Evolutionary conservation across 257 asterid genomes (phyloP), one percentile per base, ranked within the genome.

Genomic region (Solanum ossicruentum): DNA sequence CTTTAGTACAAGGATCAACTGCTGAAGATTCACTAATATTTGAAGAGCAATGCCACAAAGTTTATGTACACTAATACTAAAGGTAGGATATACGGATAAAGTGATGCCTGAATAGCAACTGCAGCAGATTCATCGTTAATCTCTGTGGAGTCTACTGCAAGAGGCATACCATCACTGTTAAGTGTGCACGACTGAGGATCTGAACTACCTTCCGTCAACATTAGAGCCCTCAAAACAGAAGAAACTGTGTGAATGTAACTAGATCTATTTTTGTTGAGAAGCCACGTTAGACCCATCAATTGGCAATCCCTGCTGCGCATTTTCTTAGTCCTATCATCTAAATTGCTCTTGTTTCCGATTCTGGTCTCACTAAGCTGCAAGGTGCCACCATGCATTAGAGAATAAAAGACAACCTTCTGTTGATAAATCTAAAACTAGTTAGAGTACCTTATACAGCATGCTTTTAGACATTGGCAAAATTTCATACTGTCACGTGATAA

Each of bases 221-320:
- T 94, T 72, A 96, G 90, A 26, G 97, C 95, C 87, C 99, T 88
- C 72, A 96, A 86, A 89, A 94, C 98, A n/a, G 95, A 92, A 32
- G 99, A 92, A 6, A 93, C 98, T 1, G 94, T 96, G 47, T 89
- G 95, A 66, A 96, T 93, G 78, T 96, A 96, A 41, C 90, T 91
- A 10, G 92, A 71, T 45, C 97, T 86, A 88, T 96, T 88, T 90
- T 92, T 94, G 92, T 94, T 89, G 79, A 94, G 96, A 69, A 96
- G 98, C 99, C 99, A 96, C 2, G 97, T 91, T 57, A 96, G 85
- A 28, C 99, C 99, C 98, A 96, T 96, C 52, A 96, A 89, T 88
- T 93, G 92, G 20, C 98, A 96, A 86, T 96, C 99, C 54, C 77
- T 90, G 88, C 84, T 90, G 75, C 88, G 94, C 94, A 94, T 93